Base-by-base conservation (phyloP, 2,329 filamentous ascomycete genomes). In the Botryotinia globosa region DNA sequence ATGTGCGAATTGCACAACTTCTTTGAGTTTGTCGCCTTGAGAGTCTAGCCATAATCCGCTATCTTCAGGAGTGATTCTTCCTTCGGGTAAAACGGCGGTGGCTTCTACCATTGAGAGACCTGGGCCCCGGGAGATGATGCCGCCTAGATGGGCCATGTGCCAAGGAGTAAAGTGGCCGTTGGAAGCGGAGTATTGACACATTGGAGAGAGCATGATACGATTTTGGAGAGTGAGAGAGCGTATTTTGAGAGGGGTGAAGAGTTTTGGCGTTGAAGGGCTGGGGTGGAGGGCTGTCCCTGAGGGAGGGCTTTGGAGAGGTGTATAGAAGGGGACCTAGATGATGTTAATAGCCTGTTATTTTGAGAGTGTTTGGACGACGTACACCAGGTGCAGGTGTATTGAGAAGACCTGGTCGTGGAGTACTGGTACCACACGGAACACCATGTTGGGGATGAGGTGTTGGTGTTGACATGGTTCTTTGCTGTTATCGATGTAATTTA, bases 31-130 rank as follows among this genome's bases (percentile, higher is more conserved):
- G 4, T 87, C 90, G 74, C 94, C 91, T 81, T 98, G 94, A 48
- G 87, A 89, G 81, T 97, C 94, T 75, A 91, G 86, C 94, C 94
- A 98, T 12, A 98, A 83, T 0, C 94, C 94, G 20, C 85, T 83
- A 80, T 95, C 92, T 80, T 94, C 86, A 1, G 94, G 93, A 0
- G 92, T 92, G 84, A 97, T 97, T 72, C 94, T 88, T 42, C 94
- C 94, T 77, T 94, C 89, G 9, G 92, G 83, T 16, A 88, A 85
- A 0, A 97, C 92, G 45, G 90, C 85, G 0, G 92, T 94, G 39
- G 94, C 93, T 83, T 97, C 94, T 73, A 94, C 85, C 74, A 94
- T 88, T 66, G 91, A 84, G 29, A 97, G 84, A 2, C 89, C 92
- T 0, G 92, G 90, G 20, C 94, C 94, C 72, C 91, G 89, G 73